A percentile compares a stretch with the other conserved stretches of the same genome.
These are phyloP conservation scores for Yarrowia bubula DNA, from an alignment of 805 yeast species.

Conservation along the genomic window DNA sequence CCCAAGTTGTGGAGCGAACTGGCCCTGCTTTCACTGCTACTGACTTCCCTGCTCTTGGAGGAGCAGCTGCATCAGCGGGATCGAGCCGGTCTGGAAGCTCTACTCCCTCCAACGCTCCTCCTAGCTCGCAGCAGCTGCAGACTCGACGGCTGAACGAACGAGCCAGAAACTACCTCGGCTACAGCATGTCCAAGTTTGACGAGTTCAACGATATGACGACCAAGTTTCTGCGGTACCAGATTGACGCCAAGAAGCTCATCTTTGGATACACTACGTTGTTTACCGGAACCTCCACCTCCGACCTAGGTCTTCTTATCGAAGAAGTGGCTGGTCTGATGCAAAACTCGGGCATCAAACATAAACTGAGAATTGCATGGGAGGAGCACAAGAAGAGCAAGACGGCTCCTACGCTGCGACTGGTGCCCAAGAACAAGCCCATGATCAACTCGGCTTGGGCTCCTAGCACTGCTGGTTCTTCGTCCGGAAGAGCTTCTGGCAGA, in stretches of 20 bases:
- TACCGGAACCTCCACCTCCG: conserved; percentile 33
- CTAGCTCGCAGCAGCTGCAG: conserved; percentile 47
- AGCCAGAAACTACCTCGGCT: conserved; percentile 73
- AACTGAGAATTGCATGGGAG: conserved; percentile 20
- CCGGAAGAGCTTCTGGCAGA: background rate
- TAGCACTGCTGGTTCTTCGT: background rate
- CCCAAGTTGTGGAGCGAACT: conserved; percentile 23
- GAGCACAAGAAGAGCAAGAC: conserved; percentile 26
- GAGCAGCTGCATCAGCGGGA: background rate
- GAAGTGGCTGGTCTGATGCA: conserved; percentile 29
- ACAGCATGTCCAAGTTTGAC: conserved; percentile 48
- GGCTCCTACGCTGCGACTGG: conserved; percentile 1
- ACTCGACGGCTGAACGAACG: conserved; percentile 72
- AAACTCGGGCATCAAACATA: conserved; percentile 10
- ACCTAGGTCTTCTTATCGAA: conserved; percentile 28
- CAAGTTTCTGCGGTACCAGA: conserved; percentile 46
- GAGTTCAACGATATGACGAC: conserved; percentile 52
- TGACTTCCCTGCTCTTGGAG: conserved; percentile 35
- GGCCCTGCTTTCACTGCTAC: conserved; percentile 26
- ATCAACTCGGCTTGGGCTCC: conserved; percentile 26
- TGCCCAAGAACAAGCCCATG: conserved; percentile 22
- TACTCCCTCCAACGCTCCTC: conserved; percentile 23
- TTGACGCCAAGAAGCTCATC: conserved; percentile 51
- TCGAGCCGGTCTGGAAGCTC: background rate
- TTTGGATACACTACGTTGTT: conserved; percentile 52